Conservation (phyloP, 805 yeast species). For the Metschnikowia lunata region DNA sequence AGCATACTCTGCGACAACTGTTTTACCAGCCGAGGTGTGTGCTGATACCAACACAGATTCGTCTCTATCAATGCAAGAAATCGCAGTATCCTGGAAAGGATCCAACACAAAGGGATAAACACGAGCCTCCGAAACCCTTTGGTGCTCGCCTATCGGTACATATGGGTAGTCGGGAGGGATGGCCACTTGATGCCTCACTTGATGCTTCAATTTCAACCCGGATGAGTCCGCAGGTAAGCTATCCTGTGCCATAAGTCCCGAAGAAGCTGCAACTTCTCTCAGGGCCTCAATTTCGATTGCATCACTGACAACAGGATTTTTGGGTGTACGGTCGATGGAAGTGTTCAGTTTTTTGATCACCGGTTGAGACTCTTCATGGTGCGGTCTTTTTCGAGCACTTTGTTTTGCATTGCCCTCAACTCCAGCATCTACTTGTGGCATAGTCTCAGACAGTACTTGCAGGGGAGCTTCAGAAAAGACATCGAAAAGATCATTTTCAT, state of each 20-base stretch:
- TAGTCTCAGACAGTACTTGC: too few species aligned
- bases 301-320: constrained; percentile 78
- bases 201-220: constrained; percentile 72
- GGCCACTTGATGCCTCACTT: constrained; percentile 96
- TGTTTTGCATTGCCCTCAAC: too few species aligned
- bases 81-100: constrained; percentile 96
- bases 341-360: constrained; percentile 3
- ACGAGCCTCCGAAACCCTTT: constrained; percentile 73
- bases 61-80: constrained; percentile 90
- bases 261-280: constrained; percentile 79
- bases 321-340: constrained; percentile 23
- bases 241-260: constrained; percentile 51
- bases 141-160: constrained; percentile 83
- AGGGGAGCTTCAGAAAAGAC: constrained; percentile 56
- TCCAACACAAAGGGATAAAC: constrained; percentile 89
- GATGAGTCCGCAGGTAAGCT: constrained; percentile 5
- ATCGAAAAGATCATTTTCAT: constrained; percentile 55
- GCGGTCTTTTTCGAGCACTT: constrained; percentile 1
- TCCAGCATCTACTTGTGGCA: too few species aligned
- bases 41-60: constrained; percentile 97
- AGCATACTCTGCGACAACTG: constrained; percentile 96
- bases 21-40: constrained; percentile 95
- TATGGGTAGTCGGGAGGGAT: constrained; percentile 89
- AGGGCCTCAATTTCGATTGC: constrained; percentile 85
- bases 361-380: background rate